Base-by-base conservation (phyloP, 2,329 filamentous ascomycete genomes). In the Fusarium ramigenum region DNA sequence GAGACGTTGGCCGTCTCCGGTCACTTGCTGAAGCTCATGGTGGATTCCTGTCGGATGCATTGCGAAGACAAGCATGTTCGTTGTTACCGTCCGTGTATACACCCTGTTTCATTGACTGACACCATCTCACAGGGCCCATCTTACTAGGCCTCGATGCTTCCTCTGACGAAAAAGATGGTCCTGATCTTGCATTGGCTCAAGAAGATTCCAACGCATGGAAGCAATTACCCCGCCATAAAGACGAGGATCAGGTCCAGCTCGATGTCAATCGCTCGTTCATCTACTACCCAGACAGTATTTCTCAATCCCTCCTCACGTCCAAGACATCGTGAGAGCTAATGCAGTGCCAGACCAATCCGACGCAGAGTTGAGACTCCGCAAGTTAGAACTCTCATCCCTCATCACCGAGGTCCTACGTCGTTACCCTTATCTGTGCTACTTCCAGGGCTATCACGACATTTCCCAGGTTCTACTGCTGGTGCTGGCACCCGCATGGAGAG, bases 391-490 rank as follows among this genome's bases (percentile, higher is more conserved):
- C 4, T 96, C 91, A 12, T 85, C 90, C 71, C 87, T 99, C 57
- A 98, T 99, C 78, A 89, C 90, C 58, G 88, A 93, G 73, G 90
- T 97, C 19, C 88, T 99, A 50, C 92, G 97, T 60, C 89, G 89
- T 39, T 88, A 97, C 78, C 94, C 95, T 21, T 91, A 92, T 80
- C 89, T 99, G 40, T 94, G 91, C 85, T 99, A 99, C 84, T 99
- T 99, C 82, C 96, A 99, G 84, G 96, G 96, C 80, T 99, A 97
- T 81, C 96, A 99, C 83, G 96, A 99, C 84, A 98, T 99, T 78
- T 96, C 94, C 77, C 97, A 99, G 83, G 96, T 99, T 30, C 88
- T 99, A 67, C 89, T 98, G 44, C 88, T 99, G 19, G 95, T 98
- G 16, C 87, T 99, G 8, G 92, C 92, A 1, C 84, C 89, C 15